Conservation (phyloP, 768 basidiomycete species). For the Favolaschia claudopus region DNA sequence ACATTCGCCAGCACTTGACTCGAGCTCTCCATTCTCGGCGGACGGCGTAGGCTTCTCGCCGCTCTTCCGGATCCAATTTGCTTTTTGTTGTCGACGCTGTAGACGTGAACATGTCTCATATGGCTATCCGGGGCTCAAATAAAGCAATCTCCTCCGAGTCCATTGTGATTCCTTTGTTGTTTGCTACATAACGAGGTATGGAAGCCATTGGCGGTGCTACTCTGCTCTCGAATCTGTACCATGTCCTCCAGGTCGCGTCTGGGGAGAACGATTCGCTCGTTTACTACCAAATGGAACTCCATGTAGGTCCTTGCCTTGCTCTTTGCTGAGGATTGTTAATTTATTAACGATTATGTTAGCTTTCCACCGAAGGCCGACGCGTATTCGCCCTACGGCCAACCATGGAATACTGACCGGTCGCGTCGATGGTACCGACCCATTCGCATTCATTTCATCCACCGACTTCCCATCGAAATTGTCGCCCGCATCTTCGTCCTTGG, state of each 20-base stretch:
- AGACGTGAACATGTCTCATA: conserved; percentile 6
- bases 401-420: conserved; percentile 12
- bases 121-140: conserved; percentile 22
- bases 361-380: conserved; percentile 15
- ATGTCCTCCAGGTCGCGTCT: conserved; percentile 20
- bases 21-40: conserved; percentile 21
- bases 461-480: conserved; percentile 70
- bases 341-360: not conserved
- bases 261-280: conserved; percentile 10
- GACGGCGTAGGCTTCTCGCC: not conserved
- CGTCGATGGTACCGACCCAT: conserved; percentile 27
- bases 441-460: conserved; percentile 58
- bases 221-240: not conserved
- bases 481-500: conserved; percentile 70
- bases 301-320: conserved; percentile 8
- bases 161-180: conserved; percentile 24
- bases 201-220: not conserved
- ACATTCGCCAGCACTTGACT: too few relatives aligned
- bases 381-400: not conserved
- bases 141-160: conserved; percentile 15
- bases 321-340: not conserved
- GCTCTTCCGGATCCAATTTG: conserved; percentile 26
- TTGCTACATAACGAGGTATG: conserved; percentile 7
- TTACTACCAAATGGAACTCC: conserved; percentile 9
- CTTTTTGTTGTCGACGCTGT: conserved; percentile 19